These are phyloP conservation scores for Gorgonomyces haynaldii DNA, from an alignment of 192 early-diverging fungal species.

Conservation along the genomic window DNA sequence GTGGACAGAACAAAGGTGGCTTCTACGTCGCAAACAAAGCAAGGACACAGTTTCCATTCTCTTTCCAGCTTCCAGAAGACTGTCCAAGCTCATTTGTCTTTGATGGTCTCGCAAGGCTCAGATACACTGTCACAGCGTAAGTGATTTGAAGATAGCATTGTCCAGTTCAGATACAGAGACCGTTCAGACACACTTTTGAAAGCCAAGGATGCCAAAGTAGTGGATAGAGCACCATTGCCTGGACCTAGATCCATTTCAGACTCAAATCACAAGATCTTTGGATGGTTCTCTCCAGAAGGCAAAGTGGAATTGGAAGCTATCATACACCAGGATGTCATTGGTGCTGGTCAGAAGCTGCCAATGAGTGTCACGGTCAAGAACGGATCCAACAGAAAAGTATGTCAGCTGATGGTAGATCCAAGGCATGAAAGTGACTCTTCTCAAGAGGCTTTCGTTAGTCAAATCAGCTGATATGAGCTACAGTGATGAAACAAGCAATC, in stretches of 20 bases:
- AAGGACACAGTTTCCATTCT: conserved; percentile 54
- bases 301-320: conserved; percentile 19
- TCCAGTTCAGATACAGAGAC: conserved; percentile 42
- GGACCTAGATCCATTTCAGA: background rate
- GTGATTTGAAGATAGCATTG: conserved; percentile 14
- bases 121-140: conserved; percentile 52
- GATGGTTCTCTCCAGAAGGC: conserved; percentile 19
- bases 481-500: conserved; percentile 23
- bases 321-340: conserved; percentile 8
- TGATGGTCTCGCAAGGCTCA: conserved; percentile 33
- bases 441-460: conserved; percentile 33
- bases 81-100: conserved; percentile 44
- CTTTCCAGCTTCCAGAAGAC: conserved; percentile 50
- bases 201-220: conserved; percentile 47
- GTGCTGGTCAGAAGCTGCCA: conserved; percentile 16
- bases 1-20: conserved; percentile 33
- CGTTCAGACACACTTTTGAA: conserved; percentile 41
- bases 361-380: conserved; percentile 22
- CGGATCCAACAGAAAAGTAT: conserved; percentile 38
- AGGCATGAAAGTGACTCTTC: conserved; percentile 37
- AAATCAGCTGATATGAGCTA: conserved; percentile 23
- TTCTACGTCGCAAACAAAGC: conserved; percentile 52
- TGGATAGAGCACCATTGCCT: conserved; percentile 27
- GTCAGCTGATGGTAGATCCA: conserved; percentile 29
- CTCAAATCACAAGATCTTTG: conserved; percentile 14